Base-by-base conservation (phyloP, 331 rosid genomes). In the Pyracantha coccinea region DNA sequence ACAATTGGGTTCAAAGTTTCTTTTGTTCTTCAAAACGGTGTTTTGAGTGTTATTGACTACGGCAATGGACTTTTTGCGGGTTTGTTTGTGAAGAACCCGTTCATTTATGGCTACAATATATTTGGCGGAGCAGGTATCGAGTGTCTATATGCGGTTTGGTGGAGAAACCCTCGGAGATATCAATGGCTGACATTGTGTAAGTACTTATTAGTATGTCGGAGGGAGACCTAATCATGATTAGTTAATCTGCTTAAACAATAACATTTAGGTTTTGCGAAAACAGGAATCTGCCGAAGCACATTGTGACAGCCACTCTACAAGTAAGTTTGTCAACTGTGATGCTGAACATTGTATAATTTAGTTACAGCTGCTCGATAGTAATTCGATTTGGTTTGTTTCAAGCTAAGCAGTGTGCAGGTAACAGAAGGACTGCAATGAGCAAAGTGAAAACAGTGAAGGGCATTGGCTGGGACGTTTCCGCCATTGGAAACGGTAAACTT, bases 391-490 rank as follows among this genome's bases (percentile, higher is more conserved):
- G 66, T 9, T 19, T 75, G 8, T 67, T 8, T 75, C 63, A 72
- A 66, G 71, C 72, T 31, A 72, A 28, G 7, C 78, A 93, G 97
- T 91, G 98, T 66, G 98, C 98, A 53, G 98, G 98, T 70, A 93
- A 93, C 28, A 82, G 97, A 75, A 88, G 98, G 83, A 93, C 96
- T 15, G 96, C 97, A 41, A 93, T 93, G 98, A 93, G 98, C 89
- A 88, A 88, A 73, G 85, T 85, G 60, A 89, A 69, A 86, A 75
- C 82, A 27, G 97, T 93, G 72, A 89, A 76, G 81, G 98, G 98
- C 33, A 97, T 93, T 73, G 98, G 98, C 55, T 91, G 98, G 97
- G 97, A 82, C 78, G 90, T 93, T 74, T 90, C 97, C 50, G 97
- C 98, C 69, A 69, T 93, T 70, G 98, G 98, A 87, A 93, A 88